Conservation (phyloP, 139 green algal genomes). For the Monoraphidium neglectum region DNA sequence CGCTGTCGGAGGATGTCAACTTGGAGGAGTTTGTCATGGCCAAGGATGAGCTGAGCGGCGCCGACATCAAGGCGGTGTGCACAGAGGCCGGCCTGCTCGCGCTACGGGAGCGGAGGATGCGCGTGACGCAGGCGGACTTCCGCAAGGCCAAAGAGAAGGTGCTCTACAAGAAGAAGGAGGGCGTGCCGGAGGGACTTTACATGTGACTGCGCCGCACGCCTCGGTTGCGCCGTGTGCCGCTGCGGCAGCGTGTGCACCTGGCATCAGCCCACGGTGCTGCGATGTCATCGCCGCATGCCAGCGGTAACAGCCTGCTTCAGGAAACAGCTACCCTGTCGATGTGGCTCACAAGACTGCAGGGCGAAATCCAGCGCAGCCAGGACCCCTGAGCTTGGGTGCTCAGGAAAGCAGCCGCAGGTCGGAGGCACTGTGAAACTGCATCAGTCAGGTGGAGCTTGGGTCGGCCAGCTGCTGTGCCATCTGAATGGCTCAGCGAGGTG, state of each 20-base stretch:
- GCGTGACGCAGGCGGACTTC: slow-evolving; percentile 87
- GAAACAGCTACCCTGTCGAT: too few species aligned
- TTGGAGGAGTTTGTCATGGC: slow-evolving; percentile 97
- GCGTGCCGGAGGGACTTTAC: slow-evolving; percentile 97
- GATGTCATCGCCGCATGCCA: not conserved
- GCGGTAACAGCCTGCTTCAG: not conserved
- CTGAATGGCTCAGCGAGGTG: too few species aligned
- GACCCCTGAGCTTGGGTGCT: too few species aligned
- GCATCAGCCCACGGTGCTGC: too few species aligned
- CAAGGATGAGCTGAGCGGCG: slow-evolving; percentile 98
- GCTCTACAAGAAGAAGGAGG: slow-evolving; percentile 99
- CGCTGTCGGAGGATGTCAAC: slow-evolving; percentile 97
- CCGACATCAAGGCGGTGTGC: slow-evolving; percentile 91
- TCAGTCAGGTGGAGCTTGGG: too few species aligned
- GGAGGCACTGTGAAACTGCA: too few species aligned
- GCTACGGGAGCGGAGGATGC: slow-evolving; percentile 95
- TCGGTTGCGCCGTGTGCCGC: too few species aligned
- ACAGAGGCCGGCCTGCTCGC: slow-evolving; percentile 95
- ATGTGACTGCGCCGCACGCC: too few species aligned
- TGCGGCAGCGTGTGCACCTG: not conserved
- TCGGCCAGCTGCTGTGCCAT: too few species aligned
- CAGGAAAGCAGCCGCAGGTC: too few species aligned
- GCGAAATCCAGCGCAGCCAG: too few species aligned
- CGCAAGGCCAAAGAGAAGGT: slow-evolving; percentile 97
- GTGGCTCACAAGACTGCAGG: too few species aligned